Conservation (phyloP, 768 basidiomycete species). For the Leccinellum rugosiceps region DNA sequence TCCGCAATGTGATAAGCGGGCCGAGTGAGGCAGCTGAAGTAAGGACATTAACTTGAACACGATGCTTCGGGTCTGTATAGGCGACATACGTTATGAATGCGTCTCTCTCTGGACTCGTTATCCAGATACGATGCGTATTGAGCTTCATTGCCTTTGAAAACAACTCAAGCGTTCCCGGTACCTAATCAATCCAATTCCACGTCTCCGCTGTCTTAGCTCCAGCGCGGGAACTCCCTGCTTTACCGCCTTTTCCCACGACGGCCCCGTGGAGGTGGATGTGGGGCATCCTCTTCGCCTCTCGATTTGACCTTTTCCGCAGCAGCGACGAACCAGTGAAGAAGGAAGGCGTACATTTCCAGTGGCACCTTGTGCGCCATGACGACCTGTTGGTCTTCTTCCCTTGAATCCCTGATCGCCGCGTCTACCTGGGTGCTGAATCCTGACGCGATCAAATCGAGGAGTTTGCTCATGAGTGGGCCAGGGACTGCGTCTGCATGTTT, state of each 20-base stretch:
- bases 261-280: constrained; percentile 44
- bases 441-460: constrained; percentile 83
- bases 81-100: constrained; percentile 66
- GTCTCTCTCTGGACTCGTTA: constrained; percentile 81
- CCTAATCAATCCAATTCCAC: constrained; percentile 80
- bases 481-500: constrained; percentile 67
- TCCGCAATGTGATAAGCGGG: constrained; percentile 88
- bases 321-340: constrained; percentile 87
- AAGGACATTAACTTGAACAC: constrained; percentile 4
- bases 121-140: constrained; percentile 83
- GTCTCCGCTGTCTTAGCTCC: constrained; percentile 41
- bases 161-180: constrained; percentile 63
- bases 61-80: not conserved
- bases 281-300: constrained; percentile 44
- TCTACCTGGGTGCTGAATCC: constrained; percentile 74
- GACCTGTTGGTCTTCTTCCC: constrained; percentile 62
- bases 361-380: constrained; percentile 63
- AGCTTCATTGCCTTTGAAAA: constrained; percentile 69
- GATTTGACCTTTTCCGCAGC: constrained; percentile 76
- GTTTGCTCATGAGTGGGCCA: constrained; percentile 70
- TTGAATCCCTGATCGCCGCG: constrained; percentile 62
- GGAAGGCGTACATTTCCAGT: constrained; percentile 89
- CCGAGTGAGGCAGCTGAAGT: constrained; percentile 75
- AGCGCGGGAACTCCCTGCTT: constrained; percentile 39
- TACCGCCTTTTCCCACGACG: constrained; percentile 62